phyloP scores from a whole-genome alignment of 2,329 filamentous ascomycete genomes.

The Escovopsis sp. region DNA sequence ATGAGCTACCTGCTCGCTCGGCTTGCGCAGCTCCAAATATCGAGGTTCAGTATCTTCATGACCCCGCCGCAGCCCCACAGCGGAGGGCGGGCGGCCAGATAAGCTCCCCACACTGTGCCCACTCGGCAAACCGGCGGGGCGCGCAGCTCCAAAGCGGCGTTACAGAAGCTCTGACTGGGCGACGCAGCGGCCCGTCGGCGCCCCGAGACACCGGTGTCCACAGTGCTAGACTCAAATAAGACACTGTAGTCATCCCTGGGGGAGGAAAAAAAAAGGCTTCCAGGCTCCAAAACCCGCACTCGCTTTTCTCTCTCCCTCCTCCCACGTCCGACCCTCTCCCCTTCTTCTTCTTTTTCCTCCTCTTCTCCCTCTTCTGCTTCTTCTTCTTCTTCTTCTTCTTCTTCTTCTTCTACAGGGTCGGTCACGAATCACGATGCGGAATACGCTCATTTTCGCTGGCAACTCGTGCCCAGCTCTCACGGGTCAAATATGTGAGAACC shows the following conservation, averaged over 20 bases:
- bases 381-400: slow-evolving; percentile 8
- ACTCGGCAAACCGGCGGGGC: not conserved
- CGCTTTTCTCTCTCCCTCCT: too few relatives aligned
- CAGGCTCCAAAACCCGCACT: too few relatives aligned
- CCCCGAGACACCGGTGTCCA: slow-evolving; percentile 1
- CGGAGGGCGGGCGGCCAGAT: not conserved
- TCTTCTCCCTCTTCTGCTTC: not conserved
- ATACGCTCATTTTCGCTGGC: slow-evolving; percentile 54
- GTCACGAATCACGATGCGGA: slow-evolving; percentile 35
- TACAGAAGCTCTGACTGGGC: not conserved
- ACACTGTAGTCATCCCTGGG: not conserved
- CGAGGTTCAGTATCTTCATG: too few relatives aligned
- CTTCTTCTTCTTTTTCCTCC: too few relatives aligned
- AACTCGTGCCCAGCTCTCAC: slow-evolving; percentile 52
- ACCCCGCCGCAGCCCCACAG: not conserved
- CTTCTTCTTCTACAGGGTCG: slow-evolving; percentile 11
- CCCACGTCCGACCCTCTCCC: too few relatives aligned
- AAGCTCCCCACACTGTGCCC: not conserved
- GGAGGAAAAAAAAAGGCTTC: not conserved
- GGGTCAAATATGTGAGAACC: slow-evolving; percentile 50
- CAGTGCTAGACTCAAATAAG: not conserved
- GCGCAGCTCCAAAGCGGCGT: not conserved
- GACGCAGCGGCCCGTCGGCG: not conserved
- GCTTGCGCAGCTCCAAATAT: too few relatives aligned
- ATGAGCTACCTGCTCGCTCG: too few relatives aligned